A percentile compares a stretch with the other conserved stretches of the same genome.
phyloP scores from a whole-genome alignment of 78 protist species.

The Speleostelium caveatum region DNA sequence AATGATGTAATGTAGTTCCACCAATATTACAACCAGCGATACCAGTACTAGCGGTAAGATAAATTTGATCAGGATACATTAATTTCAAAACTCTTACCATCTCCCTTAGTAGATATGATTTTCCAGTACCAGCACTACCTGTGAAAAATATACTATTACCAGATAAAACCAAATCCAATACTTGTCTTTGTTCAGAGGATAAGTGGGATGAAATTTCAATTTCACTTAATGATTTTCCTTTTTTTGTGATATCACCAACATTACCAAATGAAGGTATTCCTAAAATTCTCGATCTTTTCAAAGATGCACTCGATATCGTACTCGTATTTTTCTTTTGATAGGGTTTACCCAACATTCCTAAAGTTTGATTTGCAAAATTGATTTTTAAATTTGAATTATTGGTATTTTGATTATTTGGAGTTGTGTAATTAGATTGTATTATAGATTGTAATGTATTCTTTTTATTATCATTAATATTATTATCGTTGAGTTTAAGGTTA shows the following conservation, averaged over 20 bases:
- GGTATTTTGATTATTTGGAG: background rate
- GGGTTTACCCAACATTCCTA: background rate
- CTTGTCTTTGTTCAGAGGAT: slow-evolving; percentile 40
- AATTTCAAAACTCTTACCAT: slow-evolving; percentile 35
- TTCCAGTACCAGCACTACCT: slow-evolving; percentile 93
- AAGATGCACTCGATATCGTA: background rate
- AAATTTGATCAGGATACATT: background rate
- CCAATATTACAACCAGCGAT: slow-evolving; percentile 90
- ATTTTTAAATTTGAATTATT: background rate
- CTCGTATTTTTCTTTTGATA: background rate
- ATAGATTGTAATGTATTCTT: too few relatives aligned
- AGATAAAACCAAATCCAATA: slow-evolving; percentile 27
- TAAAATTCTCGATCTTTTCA: too few relatives aligned
- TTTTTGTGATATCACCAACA: too few relatives aligned
- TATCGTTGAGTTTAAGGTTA: background rate
- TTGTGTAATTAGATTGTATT: background rate
- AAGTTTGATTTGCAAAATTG: background rate
- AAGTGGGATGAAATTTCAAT: background rate
- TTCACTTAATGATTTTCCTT: background rate
- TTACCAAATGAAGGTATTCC: background rate
- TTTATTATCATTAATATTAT: too few relatives aligned
- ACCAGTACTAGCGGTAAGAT: slow-evolving; percentile 86
- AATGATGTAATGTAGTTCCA: slow-evolving; percentile 92
- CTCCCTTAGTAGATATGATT: slow-evolving; percentile 67
- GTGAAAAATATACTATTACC: slow-evolving; percentile 82